Percentiles rank a stretch among this genome's conserved stretches.
Conservation (phyloP, 257 asterid genomes). For the Henckelia pumila region DNA sequence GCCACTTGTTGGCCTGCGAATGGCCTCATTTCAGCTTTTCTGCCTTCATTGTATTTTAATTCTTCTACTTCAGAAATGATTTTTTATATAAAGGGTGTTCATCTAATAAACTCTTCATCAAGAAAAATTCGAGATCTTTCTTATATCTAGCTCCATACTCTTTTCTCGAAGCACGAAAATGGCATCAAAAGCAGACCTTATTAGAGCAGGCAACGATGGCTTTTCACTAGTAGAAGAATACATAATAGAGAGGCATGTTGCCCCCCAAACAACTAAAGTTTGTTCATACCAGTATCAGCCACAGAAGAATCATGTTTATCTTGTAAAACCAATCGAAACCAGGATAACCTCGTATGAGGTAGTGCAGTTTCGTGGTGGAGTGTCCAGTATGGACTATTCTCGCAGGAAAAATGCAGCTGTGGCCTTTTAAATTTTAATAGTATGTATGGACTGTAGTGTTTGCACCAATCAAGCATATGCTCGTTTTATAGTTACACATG, state of each 20-base stretch:
- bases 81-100: constrained; percentile 31
- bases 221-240: constrained; percentile 32
- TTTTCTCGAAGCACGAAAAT: constrained; percentile 25
- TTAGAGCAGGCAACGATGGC: constrained; percentile 40
- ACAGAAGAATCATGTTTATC: constrained; percentile 24
- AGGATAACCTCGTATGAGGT: constrained; percentile 30
- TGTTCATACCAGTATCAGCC: constrained; percentile 32
- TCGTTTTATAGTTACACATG: constrained; percentile 18
- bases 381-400: constrained; percentile 21
- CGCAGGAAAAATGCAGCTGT: constrained; percentile 31
- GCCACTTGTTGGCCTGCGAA: constrained; percentile 21
- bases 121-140: constrained; percentile 5
- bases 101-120: neutral
- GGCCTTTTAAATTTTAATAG: constrained; percentile 23
- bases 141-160: constrained; percentile 3
- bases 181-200: constrained; percentile 40
- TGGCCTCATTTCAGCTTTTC: constrained; percentile 18
- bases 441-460: neutral
- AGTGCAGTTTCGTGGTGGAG: constrained; percentile 25
- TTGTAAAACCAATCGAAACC: constrained; percentile 27
- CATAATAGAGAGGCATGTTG: constrained; percentile 10
- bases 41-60: neutral
- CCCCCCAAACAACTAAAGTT: constrained; percentile 9
- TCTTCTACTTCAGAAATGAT: constrained; percentile 11
- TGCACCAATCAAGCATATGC: constrained; percentile 17